Conservation (phyloP, 2,329 filamentous ascomycete genomes). For the Botrytis pseudocinerea region DNA sequence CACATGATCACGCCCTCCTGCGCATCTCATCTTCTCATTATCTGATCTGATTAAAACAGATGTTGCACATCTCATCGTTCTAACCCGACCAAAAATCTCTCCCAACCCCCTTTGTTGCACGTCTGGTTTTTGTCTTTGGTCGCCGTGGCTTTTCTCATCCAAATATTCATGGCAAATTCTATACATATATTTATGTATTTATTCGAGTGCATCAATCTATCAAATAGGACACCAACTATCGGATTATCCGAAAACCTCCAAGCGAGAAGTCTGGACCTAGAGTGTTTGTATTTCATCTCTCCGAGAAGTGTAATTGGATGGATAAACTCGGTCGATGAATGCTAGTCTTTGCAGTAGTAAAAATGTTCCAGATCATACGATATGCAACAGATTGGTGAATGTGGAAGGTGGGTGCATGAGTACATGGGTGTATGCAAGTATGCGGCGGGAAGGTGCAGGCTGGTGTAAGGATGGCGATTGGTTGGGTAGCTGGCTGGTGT, state of each 20-base stretch:
- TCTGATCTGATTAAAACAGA: background rate
- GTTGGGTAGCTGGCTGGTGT: background rate
- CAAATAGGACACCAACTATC: background rate
- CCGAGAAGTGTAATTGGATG: background rate
- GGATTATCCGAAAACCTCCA: background rate
- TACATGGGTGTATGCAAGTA: background rate
- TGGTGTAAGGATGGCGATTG: background rate
- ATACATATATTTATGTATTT: background rate
- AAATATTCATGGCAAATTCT: background rate
- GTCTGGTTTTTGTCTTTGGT: background rate
- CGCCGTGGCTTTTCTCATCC: background rate
- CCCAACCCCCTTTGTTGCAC: background rate
- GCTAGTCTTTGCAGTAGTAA: background rate
- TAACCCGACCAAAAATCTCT: background rate
- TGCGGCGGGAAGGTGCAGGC: slow-evolving; percentile 2
- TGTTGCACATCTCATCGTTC: background rate
- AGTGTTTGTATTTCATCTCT: background rate
- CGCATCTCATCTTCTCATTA: background rate
- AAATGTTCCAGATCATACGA: slow-evolving; percentile 11
- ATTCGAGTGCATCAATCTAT: background rate
- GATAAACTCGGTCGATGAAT: background rate
- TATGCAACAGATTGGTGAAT: background rate
- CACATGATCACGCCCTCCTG: background rate
- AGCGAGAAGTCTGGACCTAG: background rate
- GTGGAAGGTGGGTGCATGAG: background rate